Evolutionary conservation across 768 basidiomycete species (phyloP), one percentile per base, ranked within the genome.

Genomic region (Daedalea quercina): DNA sequence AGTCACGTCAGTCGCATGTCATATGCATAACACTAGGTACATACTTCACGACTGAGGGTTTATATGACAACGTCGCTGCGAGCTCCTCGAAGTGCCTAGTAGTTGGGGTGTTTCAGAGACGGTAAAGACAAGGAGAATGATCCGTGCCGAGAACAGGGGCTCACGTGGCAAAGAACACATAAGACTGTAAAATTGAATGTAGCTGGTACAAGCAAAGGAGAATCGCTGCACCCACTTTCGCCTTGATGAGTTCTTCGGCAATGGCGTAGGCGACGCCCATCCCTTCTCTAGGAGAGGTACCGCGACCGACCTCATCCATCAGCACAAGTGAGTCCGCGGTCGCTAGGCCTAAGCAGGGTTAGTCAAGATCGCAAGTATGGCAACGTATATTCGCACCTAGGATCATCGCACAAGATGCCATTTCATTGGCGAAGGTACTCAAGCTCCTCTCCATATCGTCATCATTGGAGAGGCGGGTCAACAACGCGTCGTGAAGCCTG

Each of bases 381-480:
- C 7, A n/a, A 8, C 2, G 9, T 31, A 31, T 4, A 22, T 11
- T 6, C 66, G 50, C 54, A 84, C 92, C 87, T 44, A 95, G 71
- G 50, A 97, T 93, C 89, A 94, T 93, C 0, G 92, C 88, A 23
- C 85, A 85, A 2, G 89, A 83, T 1, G 87, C 82, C 91, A 99
- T 97, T 69, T 99, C 95, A 57, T 81, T 85, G 1, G 93, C 92
- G 69, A 99, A 99, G 0, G 96, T 97, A 58, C 94, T 96, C 23
- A 98, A 67, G 42, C 79, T 88, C 63, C 83, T 87, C 67, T 95
- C 92, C 63, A 94, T 78, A 59, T 92, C 86, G 62, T 97, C 94
- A 57, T 98, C 94, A 60, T 98, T 97, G 0, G 92, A 95, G 17
- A 99, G 73, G 1, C 95, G 82, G 0, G 85, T 87, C 23, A 98